Evolutionary conservation across 108 stramenopile species (phyloP).

Genomic region (Schizochytrium sp.): DNA sequence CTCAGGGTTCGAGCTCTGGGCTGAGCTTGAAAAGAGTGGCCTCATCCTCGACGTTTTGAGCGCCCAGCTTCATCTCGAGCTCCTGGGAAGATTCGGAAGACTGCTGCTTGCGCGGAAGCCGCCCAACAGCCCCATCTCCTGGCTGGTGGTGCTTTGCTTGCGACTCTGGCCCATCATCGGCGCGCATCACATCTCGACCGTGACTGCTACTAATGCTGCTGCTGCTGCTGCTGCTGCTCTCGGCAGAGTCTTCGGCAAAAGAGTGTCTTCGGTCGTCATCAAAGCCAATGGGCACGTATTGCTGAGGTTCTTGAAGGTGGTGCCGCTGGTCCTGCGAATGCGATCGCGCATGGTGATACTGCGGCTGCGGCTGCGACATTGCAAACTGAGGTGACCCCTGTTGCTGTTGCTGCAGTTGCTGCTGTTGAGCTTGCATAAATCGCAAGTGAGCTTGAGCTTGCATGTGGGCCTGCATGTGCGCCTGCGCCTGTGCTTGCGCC

Average conservation of each 20-base stretch:
- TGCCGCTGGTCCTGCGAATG: neutral
- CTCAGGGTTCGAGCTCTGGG: neutral
- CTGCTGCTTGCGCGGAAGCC: neutral
- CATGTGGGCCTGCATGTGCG: neutral
- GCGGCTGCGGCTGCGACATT: neutral
- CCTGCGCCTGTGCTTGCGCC: neutral
- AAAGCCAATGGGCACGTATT: no score
- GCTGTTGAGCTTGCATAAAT: neutral
- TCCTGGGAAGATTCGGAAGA: neutral
- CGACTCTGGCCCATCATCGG: no score
- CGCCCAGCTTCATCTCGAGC: neutral
- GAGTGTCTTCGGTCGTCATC: no score
- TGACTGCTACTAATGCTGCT: no score
- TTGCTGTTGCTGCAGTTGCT: neutral
- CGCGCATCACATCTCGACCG: no score
- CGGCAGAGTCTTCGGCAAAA: no score
- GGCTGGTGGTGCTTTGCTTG: no score
- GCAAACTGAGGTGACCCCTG: neutral
- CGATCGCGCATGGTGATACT: neutral
- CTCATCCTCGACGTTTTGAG: neutral
- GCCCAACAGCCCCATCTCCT: neutral
- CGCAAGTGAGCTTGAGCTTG: neutral
- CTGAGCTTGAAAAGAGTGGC: neutral
- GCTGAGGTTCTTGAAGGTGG: neutral
- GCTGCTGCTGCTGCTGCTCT: no score